Conservation (phyloP, 768 basidiomycete genomes). For the Termitomyces sp. region DNA sequence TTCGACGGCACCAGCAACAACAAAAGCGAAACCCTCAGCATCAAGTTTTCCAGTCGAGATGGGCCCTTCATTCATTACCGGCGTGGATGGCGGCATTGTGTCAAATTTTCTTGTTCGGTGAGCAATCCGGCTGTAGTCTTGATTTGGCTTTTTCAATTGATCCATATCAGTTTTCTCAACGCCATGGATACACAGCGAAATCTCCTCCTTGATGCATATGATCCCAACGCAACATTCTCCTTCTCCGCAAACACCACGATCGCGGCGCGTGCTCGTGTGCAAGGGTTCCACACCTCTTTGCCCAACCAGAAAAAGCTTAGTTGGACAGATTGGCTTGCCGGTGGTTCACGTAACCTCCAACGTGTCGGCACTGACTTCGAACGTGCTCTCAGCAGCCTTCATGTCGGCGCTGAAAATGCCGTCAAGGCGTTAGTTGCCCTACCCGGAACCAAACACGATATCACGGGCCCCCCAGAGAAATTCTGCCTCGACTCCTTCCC, state of each 20-base stretch:
- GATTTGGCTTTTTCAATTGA: background rate
- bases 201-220: conserved; percentile 66
- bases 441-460: conserved; percentile 80
- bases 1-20: conserved; percentile 33
- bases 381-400: conserved; percentile 58
- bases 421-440: conserved; percentile 55
- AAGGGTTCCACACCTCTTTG: conserved; percentile 61
- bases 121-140: conserved; percentile 18
- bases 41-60: conserved; percentile 78
- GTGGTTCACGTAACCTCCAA: conserved; percentile 74
- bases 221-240: conserved; percentile 86
- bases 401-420: conserved; percentile 64
- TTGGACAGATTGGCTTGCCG: conserved; percentile 68
- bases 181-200: conserved; percentile 75
- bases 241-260: conserved; percentile 82
- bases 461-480: conserved; percentile 69
- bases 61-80: conserved; percentile 67
- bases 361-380: conserved; percentile 58
- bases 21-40: conserved; percentile 42
- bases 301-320: conserved; percentile 82
- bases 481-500: conserved; percentile 88
- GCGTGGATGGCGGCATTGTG: conserved; percentile 63
- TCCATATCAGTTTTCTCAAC: conserved; percentile 66
- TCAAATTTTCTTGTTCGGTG: conserved; percentile 77
- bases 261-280: conserved; percentile 69